Percentiles rank a stretch among this genome's conserved stretches.
These are phyloP conservation scores for Talaromyces adpressus DNA, from an alignment of 495 filamentous ascomycete genomes.

Conservation along the genomic window DNA sequence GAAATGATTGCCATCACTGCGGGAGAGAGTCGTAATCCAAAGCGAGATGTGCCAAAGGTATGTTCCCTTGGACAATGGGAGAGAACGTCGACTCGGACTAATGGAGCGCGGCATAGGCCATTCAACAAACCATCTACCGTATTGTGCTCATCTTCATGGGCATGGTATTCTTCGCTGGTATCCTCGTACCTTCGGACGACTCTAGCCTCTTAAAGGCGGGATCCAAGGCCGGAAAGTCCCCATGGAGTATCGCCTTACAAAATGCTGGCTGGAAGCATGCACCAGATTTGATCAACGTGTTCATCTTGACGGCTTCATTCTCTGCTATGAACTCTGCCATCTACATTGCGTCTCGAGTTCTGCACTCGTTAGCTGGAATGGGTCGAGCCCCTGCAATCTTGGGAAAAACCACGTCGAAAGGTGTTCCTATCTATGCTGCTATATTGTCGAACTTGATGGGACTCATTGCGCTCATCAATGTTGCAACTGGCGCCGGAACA, in stretches of 20 bases:
- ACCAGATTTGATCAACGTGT: conserved; percentile 37
- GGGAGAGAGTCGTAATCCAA: conserved; percentile 53
- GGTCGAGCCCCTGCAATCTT: conserved; percentile 47
- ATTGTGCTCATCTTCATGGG: conserved; percentile 54
- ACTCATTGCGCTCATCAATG: conserved; percentile 48
- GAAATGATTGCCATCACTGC: conserved; percentile 56
- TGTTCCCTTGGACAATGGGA: conserved; percentile 15
- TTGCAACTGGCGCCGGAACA: conserved; percentile 29
- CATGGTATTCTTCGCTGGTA: conserved; percentile 55
- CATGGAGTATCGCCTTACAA: conserved; percentile 55
- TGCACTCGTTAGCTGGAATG: conserved; percentile 48
- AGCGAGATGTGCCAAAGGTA: conserved; percentile 40
- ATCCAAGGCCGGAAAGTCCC: conserved; percentile 36
- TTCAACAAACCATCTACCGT: conserved; percentile 42
- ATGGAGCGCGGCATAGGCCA: conserved; percentile 19
- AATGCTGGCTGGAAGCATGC: conserved; percentile 29
- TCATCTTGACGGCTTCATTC: conserved; percentile 36
- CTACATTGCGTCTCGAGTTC: conserved; percentile 51
- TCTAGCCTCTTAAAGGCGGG: conserved; percentile 28
- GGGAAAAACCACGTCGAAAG: conserved; percentile 48
- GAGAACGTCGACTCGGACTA: conserved; percentile 57
- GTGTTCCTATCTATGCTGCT: conserved; percentile 49
- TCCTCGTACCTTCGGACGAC: conserved; percentile 38
- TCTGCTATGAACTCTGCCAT: conserved; percentile 51
- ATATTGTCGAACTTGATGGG: conserved; percentile 39